Evolutionary conservation across 1,139 yeast genomes (phyloP).

Genomic region (Insectozyma bohioensis): DNA sequence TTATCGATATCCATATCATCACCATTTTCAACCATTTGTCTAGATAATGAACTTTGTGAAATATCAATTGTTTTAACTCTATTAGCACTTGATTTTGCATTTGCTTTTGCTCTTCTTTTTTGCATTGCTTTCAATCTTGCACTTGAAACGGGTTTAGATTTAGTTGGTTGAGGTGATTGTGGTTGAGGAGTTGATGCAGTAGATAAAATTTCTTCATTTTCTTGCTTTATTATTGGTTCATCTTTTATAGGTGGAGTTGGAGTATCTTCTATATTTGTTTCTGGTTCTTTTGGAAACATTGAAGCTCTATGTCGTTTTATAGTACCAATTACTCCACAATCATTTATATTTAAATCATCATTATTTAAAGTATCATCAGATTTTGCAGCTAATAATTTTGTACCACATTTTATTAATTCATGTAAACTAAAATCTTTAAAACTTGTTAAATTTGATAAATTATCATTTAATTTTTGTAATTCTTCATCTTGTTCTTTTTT

Average conservation of each 20-base stretch:
- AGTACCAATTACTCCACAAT: conserved; percentile 26
- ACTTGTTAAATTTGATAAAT: conserved; percentile 48
- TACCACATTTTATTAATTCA: conserved; percentile 67
- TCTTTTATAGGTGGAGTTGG: conserved; percentile 9
- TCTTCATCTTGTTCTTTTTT: conserved; percentile 48
- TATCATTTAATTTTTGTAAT: conserved; percentile 48
- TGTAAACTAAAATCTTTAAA: conserved; percentile 65
- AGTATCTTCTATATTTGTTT: conserved; percentile 7
- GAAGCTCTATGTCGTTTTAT: conserved; percentile 32
- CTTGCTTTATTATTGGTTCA: conserved; percentile 6
- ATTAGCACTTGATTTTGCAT: conserved; percentile 59
- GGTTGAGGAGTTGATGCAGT: too few relatives aligned
- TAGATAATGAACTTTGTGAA: conserved; percentile 74
- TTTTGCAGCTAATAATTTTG: conserved; percentile 69
- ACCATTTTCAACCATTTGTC: conserved; percentile 45
- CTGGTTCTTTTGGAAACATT: conserved; percentile 12
- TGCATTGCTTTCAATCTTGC: conserved; percentile 95
- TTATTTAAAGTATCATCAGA: conserved; percentile 39
- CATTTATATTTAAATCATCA: conserved; percentile 12
- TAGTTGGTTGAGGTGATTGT: conserved; percentile 5
- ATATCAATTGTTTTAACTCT: conserved; percentile 66
- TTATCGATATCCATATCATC: conserved; percentile 19
- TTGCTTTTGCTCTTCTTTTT: conserved; percentile 82
- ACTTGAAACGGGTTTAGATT: conserved; percentile 44
- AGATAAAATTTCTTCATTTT: conserved; percentile 3